Evolutionary conservation across 345 rosid genomes (phyloP).

Genomic region (Limnanthes douglasii): DNA sequence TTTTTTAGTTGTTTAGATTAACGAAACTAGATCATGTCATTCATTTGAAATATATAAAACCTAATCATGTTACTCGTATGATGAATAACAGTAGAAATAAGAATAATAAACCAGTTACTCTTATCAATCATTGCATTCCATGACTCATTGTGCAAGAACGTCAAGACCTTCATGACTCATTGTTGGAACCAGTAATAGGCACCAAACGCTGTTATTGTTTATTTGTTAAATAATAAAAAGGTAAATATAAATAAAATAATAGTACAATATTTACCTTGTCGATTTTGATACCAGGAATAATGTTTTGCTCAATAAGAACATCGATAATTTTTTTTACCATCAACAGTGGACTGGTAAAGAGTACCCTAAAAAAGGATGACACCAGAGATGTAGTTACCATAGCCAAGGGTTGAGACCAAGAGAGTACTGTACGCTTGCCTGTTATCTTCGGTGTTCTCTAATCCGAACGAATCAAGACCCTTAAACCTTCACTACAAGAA

Average conservation of each 20-base stretch:
- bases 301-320: conserved; percentile 20
- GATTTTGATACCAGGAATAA: conserved; percentile 21
- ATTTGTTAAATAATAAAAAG: too few species aligned
- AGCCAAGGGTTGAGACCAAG: conserved; percentile 15
- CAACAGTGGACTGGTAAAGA: conserved; percentile 22
- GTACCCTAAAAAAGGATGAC: conserved; percentile 30
- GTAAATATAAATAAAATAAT: too few species aligned
- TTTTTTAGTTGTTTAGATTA: too few species aligned
- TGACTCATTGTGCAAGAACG: too few species aligned
- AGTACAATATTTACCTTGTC: conserved; percentile 15
- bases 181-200: conserved; percentile 22
- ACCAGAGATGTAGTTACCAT: conserved; percentile 19
- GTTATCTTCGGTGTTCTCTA: conserved; percentile 25
- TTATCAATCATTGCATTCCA: too few species aligned
- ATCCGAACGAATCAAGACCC: conserved; percentile 22
- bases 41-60: too few species aligned
- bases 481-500: too few species aligned
- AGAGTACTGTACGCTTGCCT: conserved; percentile 24
- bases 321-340: conserved; percentile 19
- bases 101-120: too few species aligned
- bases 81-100: too few species aligned
- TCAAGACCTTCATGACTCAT: conserved; percentile 36
- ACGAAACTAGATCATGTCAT: too few species aligned
- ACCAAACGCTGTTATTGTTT: conserved; percentile 19
- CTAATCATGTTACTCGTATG: too few species aligned